phyloP scores from a whole-genome alignment of 768 basidiomycete species.

The Neoboletus brunneissimus region DNA sequence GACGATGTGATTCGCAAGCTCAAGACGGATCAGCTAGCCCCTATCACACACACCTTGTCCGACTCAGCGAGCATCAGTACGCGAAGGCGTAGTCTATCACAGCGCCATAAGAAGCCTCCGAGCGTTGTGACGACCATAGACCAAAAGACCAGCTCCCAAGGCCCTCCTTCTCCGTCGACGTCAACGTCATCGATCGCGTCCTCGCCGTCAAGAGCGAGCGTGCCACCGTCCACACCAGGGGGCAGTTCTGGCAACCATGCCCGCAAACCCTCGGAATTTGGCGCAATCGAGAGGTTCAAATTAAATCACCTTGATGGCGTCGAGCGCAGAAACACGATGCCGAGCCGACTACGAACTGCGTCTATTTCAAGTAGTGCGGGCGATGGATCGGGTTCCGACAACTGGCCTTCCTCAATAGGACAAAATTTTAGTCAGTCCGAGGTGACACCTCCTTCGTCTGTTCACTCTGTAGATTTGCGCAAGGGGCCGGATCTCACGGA shows the following conservation, averaged over 20 bases:
- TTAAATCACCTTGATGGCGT: constrained; percentile 73
- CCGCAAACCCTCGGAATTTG: constrained; percentile 88
- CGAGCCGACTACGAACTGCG: constrained; percentile 82
- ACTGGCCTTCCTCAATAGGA: constrained; percentile 59
- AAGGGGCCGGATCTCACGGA: constrained; percentile 77
- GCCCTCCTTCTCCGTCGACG: constrained; percentile 88
- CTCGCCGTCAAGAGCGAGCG: constrained; percentile 75
- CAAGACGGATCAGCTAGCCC: constrained; percentile 84
- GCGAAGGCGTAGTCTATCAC: constrained; percentile 79
- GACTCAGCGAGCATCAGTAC: constrained; percentile 57
- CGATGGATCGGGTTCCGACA: constrained; percentile 75
- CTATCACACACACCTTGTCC: constrained; percentile 69
- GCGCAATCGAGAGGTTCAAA: constrained; percentile 87
- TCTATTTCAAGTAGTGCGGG: constrained; percentile 82
- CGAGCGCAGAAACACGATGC: constrained; percentile 79
- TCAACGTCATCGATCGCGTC: constrained; percentile 91
- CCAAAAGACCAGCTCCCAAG: constrained; percentile 58
- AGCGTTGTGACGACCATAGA: constrained; percentile 72
- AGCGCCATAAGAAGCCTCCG: constrained; percentile 75
- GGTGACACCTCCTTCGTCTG: constrained; percentile 74
- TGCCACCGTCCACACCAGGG: constrained; percentile 71
- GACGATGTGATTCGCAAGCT: constrained; percentile 97
- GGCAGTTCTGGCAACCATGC: constrained; percentile 52
- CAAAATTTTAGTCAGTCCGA: constrained; percentile 54
- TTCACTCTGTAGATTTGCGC: constrained; percentile 79